Evolutionary conservation across 345 rosid genomes (phyloP).

Genomic region (Orychophragmus violaceus): DNA sequence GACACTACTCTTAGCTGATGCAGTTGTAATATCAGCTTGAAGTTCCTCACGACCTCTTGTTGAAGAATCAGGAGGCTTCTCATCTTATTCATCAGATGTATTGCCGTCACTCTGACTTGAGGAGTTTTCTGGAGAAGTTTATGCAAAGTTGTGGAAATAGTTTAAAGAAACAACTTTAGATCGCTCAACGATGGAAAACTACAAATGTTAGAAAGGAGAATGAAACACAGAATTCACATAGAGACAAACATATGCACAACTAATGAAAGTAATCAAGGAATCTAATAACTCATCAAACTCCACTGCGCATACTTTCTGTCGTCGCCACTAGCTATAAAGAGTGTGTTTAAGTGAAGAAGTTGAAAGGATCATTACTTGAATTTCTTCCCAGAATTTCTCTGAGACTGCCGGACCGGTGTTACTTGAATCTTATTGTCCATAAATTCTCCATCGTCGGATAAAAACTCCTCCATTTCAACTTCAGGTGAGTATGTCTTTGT

Average conservation of each 20-base stretch:
- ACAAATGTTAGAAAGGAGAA: too few relatives aligned
- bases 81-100: slow-evolving; percentile 36
- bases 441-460: slow-evolving; percentile 38
- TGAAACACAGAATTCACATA: neutral
- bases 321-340: neutral
- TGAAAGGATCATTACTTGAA: slow-evolving; percentile 47
- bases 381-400: slow-evolving; percentile 63
- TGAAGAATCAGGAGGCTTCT: slow-evolving; percentile 31
- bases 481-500: slow-evolving; percentile 45
- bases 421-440: slow-evolving; percentile 41
- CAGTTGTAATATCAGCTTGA: slow-evolving; percentile 16
- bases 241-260: neutral
- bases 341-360: slow-evolving; percentile 19
- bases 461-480: slow-evolving; percentile 38
- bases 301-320: too few relatives aligned
- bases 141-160: slow-evolving; percentile 47
- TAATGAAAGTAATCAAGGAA: neutral
- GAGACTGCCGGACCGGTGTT: slow-evolving; percentile 61
- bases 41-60: too few relatives aligned
- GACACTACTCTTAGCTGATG: too few relatives aligned
- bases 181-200: neutral
- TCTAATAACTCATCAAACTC: neutral
- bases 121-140: slow-evolving; percentile 53
- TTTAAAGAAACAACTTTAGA: neutral
- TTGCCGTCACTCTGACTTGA: slow-evolving; percentile 39